Evolutionary conservation across 169 alveolate species (phyloP).

Genomic region (Toxoplasma gondii): DNA sequence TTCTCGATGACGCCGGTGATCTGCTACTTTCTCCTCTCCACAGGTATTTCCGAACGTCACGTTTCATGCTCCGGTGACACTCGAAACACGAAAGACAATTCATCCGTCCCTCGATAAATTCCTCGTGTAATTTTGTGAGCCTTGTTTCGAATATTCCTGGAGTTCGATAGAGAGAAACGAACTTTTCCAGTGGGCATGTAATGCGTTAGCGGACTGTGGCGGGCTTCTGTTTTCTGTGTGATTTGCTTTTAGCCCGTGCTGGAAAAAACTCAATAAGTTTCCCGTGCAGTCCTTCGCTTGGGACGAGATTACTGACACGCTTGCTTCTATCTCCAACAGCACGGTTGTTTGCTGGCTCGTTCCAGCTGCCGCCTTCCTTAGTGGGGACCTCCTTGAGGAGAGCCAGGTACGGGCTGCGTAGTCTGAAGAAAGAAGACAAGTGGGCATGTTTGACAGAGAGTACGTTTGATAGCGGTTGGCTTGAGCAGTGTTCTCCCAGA

Average conservation of each 20-base stretch:
- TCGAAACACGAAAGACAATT: too few species aligned
- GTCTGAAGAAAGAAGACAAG: too few species aligned
- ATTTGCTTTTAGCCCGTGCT: neutral
- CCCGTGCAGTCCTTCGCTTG: neutral
- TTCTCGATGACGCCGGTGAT: neutral
- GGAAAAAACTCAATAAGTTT: neutral
- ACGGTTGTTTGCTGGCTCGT: neutral
- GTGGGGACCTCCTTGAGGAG: conserved; percentile 3
- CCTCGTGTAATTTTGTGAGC: too few species aligned
- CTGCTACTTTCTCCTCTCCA: neutral
- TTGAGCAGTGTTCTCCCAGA: too few species aligned
- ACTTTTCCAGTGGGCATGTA: too few species aligned
- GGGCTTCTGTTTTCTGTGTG: neutral
- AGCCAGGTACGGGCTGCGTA: neutral
- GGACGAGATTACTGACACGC: neutral
- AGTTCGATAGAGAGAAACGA: too few species aligned
- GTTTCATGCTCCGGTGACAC: too few species aligned
- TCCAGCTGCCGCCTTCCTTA: neutral
- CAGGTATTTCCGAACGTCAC: neutral
- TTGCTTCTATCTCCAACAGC: neutral
- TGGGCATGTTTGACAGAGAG: too few species aligned
- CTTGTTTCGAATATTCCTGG: too few species aligned
- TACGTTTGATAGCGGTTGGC: too few species aligned
- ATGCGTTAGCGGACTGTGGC: too few species aligned
- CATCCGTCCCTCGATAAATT: too few species aligned